phyloP scores from a whole-genome alignment of 208 protist species.

The Crithidia mellificae region DNA sequence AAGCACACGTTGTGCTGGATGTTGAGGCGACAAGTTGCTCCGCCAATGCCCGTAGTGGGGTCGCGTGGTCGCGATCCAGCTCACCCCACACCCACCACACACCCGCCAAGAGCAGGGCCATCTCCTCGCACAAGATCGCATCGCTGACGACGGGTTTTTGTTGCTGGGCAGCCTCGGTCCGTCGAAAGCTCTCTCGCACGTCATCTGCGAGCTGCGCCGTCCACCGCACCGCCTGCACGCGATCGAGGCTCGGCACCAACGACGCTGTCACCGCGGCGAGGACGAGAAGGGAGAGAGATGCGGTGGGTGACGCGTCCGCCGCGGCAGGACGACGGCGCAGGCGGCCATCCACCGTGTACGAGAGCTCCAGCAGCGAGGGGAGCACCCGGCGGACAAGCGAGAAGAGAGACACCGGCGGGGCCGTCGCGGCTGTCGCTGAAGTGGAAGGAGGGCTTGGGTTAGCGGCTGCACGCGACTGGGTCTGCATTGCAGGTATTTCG shows the following conservation, averaged over 20 bases:
- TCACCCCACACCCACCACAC: slow-evolving; percentile 38
- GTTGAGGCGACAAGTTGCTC: neutral
- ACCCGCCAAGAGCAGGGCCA: slow-evolving; percentile 20
- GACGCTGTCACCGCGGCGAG: slow-evolving; percentile 48
- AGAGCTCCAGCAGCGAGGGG: slow-evolving; percentile 54
- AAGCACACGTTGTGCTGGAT: neutral
- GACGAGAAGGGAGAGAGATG: slow-evolving; percentile 37
- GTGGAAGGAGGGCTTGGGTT: neutral
- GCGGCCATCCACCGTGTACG: slow-evolving; percentile 42
- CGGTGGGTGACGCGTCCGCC: slow-evolving; percentile 7
- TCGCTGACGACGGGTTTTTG: neutral
- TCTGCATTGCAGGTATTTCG: neutral
- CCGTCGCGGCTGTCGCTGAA: neutral
- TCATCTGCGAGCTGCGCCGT: slow-evolving; percentile 28
- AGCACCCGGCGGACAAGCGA: slow-evolving; percentile 32
- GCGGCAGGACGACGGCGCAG: slow-evolving; percentile 24
- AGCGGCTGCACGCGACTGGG: neutral
- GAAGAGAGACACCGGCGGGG: slow-evolving; percentile 12
- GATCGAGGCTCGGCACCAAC: slow-evolving; percentile 35
- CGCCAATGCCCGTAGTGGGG: slow-evolving; percentile 8
- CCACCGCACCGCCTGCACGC: slow-evolving; percentile 36
- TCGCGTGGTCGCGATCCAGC: slow-evolving; percentile 26
- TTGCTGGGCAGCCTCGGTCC: neutral
- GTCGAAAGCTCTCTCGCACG: neutral
- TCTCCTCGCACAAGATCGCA: neutral